Conservation (phyloP, 768 basidiomycete genomes). For the Hypholoma sublateritium region DNA sequence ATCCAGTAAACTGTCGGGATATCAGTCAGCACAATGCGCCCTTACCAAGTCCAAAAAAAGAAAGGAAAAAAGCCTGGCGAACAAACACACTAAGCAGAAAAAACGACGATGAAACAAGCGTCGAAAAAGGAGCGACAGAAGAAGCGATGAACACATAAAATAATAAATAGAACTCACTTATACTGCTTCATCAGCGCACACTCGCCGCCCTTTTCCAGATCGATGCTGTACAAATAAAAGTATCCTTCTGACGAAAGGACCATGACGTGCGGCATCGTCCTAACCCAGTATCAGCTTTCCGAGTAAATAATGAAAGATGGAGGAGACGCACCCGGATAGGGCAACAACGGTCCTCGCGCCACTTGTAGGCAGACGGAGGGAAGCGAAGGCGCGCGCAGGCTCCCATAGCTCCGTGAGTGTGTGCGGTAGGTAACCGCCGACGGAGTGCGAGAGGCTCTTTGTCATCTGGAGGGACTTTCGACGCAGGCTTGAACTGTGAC, state of each 20-base stretch:
- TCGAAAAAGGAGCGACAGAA: too few species aligned
- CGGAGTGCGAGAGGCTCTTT: slow-evolving; percentile 70
- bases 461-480: slow-evolving; percentile 75
- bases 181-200: slow-evolving; percentile 95
- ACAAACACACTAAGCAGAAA: too few species aligned
- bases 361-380: slow-evolving; percentile 74
- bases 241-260: slow-evolving; percentile 94
- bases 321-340: slow-evolving; percentile 72
- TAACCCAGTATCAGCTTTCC: too few species aligned
- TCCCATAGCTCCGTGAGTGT: slow-evolving; percentile 97
- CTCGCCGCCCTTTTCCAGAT: slow-evolving; percentile 94
- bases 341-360: slow-evolving; percentile 88
- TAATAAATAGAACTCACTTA: slow-evolving; percentile 58
- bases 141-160: too few species aligned
- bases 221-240: slow-evolving; percentile 95
- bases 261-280: slow-evolving; percentile 97
- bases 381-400: slow-evolving; percentile 93
- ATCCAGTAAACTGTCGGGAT: slow-evolving; percentile 36
- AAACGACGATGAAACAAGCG: too few species aligned
- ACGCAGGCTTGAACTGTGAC: slow-evolving; percentile 46
- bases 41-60: too few species aligned
- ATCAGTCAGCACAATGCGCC: too few species aligned
- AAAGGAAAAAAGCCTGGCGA: too few species aligned
- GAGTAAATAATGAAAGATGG: neutral
- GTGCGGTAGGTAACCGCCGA: slow-evolving; percentile 85